A percentile compares a stretch with the other conserved stretches of the same genome.
Conservation (phyloP, 345 rosid species). For the Murraya koenigii region DNA sequence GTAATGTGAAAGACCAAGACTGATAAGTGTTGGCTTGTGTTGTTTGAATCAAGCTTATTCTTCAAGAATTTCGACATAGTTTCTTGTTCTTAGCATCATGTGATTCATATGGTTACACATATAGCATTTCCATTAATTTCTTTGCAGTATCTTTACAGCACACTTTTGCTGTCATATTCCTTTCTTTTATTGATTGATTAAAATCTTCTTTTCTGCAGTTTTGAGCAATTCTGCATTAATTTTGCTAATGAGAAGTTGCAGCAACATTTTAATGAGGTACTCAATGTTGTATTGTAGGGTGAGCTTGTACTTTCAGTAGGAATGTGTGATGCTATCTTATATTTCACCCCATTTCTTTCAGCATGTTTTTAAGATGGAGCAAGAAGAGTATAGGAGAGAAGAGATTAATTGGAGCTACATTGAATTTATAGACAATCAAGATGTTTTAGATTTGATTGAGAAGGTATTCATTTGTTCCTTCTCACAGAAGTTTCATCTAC, state of each 20-base stretch:
- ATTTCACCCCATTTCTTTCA: slow-evolving; percentile 37
- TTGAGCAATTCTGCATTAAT: slow-evolving; percentile 98
- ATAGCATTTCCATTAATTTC: not conserved
- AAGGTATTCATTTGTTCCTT: slow-evolving; percentile 54
- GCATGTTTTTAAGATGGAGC: slow-evolving; percentile 99
- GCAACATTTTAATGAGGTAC: slow-evolving; percentile 99
- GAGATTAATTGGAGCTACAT: slow-evolving; percentile 98
- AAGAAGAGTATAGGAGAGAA: slow-evolving; percentile 93
- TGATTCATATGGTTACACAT: not conserved
- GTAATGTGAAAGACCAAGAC: not conserved
- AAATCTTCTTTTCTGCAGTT: slow-evolving; percentile 45
- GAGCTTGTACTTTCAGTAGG: slow-evolving; percentile 6
- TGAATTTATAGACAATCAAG: slow-evolving; percentile 97
- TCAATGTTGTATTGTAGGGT: slow-evolving; percentile 11
- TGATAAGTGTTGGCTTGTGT: not conserved
- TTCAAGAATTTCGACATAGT: not conserved
- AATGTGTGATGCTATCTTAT: slow-evolving; percentile 1
- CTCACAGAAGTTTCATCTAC: not conserved
- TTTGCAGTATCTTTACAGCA: not conserved
- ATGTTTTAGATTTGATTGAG: slow-evolving; percentile 94
- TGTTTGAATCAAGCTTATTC: not conserved
- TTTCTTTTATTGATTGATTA: slow-evolving; percentile 3
- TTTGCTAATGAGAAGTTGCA: slow-evolving; percentile 99
- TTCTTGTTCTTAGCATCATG: not conserved
- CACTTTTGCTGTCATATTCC: not conserved